Evolutionary conservation across 2,329 filamentous ascomycete species (phyloP), one percentile per base, ranked within the genome.

Genomic region (Fusarium setosum): DNA sequence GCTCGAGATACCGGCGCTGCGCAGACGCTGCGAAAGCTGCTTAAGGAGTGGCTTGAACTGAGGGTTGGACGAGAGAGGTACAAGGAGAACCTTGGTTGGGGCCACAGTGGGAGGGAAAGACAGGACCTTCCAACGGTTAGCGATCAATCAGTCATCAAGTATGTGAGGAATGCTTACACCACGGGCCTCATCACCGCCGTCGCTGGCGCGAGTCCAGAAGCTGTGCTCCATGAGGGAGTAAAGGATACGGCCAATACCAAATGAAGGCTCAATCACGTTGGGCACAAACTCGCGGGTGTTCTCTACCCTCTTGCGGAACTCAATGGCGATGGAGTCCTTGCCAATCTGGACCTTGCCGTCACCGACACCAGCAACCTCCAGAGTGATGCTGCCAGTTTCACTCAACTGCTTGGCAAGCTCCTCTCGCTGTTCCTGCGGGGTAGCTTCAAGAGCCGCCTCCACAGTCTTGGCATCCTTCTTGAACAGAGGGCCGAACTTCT

Each of bases 251-350:
- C 95, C 96, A 74, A 98, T 97, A 84, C 95, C 95, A 73, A 98
- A 99, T 1, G 95, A 98, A 2, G 95, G 96, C 82, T 99, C 96
- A 71, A 98, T 96, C 45, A 97, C 94, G 75, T 97, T 97, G 61
- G 95, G 95, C 1, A 91, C 96, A 82, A 93, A 99, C 77, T 97
- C 94, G 72, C 96, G 88, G 59, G 90, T 88, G 76, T 97, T 91
- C 79, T 97, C 93, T 5, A 89, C 86, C 65, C 93, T 86, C 70
- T 91, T 97, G 71, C 90, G 88, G 82, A 92, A 94, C 82, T 94
- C 92, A 71, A 98, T 93, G 59, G 84, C 88, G 75, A 99, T 84
- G 47, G 96, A 85, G 62, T 97, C 93, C 75, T 90, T 90, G 72
- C 86, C 84, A 50, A 98, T 83, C 76, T 95, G 90, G 21, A 93